These are phyloP conservation scores for Fusarium robinianum DNA, from an alignment of 2,329 filamentous ascomycete species.

Conservation along the genomic window DNA sequence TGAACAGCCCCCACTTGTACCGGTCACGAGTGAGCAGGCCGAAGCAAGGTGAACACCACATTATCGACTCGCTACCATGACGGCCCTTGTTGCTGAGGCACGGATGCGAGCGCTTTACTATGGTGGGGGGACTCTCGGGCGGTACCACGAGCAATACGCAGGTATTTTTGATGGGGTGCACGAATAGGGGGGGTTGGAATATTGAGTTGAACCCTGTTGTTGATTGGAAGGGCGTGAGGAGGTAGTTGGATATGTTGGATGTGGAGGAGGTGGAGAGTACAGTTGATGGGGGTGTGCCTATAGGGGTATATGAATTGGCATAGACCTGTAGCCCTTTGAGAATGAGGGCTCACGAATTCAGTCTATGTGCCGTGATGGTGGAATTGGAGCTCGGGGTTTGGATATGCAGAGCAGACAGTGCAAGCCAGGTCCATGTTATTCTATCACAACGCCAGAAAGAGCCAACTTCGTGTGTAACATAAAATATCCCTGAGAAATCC, in stretches of 20 bases:
- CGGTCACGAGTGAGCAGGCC: conserved; percentile 49
- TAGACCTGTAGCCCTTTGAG: no score
- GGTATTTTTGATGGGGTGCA: conserved; percentile 50
- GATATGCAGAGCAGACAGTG: no score
- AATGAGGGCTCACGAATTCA: no score
- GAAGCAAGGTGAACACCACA: conserved; percentile 45
- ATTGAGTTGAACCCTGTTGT: no score
- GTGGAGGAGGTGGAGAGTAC: conserved; percentile 46
- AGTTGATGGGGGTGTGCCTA: conserved; percentile 30
- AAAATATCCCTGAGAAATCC: no score
- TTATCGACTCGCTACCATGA: conserved; percentile 54
- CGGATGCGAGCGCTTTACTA: conserved; percentile 45
- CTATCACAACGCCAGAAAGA: no score
- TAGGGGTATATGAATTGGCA: no score
- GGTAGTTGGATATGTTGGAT: conserved; percentile 57
- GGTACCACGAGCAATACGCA: conserved; percentile 51
- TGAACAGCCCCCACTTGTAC: conserved; percentile 55
- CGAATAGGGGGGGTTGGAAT: conserved; percentile 36
- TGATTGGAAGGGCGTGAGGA: conserved; percentile 46
- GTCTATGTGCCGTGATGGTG: no score
- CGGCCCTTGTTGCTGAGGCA: conserved; percentile 50
- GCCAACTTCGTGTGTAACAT: no score
- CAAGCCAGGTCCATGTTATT: no score
- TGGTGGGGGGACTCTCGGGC: conserved; percentile 56
- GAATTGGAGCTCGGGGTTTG: no score